Percentiles rank a stretch among this genome's conserved stretches.
Evolutionary conservation across 805 yeast species (phyloP).

Genomic region (Torulaspora franciscae): DNA sequence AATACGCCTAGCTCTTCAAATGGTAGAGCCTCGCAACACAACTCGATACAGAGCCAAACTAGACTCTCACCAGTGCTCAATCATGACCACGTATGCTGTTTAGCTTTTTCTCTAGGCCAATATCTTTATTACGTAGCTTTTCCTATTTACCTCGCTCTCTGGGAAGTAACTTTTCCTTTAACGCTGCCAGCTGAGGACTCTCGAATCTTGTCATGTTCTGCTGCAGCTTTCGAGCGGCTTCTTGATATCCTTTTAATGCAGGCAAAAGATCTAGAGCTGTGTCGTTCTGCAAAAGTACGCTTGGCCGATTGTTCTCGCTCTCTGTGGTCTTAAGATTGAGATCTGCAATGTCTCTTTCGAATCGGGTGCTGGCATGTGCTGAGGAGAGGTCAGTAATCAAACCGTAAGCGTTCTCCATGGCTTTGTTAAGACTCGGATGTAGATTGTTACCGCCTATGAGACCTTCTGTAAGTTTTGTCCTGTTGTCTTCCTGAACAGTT

Average conservation of each 20-base stretch:
- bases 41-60: too few relatives aligned
- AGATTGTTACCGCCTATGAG: constrained; percentile 20
- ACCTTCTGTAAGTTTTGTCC: constrained; percentile 18
- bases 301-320: not conserved
- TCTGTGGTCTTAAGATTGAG: constrained; percentile 8
- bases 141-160: not conserved
- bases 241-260: constrained; percentile 8
- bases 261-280: constrained; percentile 9
- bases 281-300: not conserved
- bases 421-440: constrained; percentile 29
- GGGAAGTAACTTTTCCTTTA: not conserved
- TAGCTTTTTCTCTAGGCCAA: too few relatives aligned
- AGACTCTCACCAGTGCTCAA: too few relatives aligned
- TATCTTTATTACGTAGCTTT: not conserved
- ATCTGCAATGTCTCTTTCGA: constrained; percentile 13
- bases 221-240: constrained; percentile 8
- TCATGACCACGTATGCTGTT: too few relatives aligned
- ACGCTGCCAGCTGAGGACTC: not conserved
- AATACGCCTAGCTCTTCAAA: too few relatives aligned
- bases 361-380: constrained; percentile 6
- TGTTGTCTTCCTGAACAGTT: constrained; percentile 13
- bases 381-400: constrained; percentile 13
- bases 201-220: constrained; percentile 8
- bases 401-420: constrained; percentile 30
- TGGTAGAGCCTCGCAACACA: too few relatives aligned